Conservation (phyloP, 352 stramenopile species). For the Globisporangium recalcitrans region DNA sequence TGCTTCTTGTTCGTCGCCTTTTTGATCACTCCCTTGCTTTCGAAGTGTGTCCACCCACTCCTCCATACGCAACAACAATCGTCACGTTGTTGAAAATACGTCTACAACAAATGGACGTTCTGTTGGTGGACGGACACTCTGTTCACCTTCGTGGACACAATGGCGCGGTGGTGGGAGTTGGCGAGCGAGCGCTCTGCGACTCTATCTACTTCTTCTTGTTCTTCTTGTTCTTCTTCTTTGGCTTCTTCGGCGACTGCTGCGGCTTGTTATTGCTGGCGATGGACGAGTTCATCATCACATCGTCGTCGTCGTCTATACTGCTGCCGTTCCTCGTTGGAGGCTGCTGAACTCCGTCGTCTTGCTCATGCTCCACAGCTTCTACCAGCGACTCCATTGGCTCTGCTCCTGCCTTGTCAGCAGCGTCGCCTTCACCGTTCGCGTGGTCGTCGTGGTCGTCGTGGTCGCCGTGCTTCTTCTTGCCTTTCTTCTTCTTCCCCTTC, state of each 20-base stretch:
- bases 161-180: background rate
- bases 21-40: background rate
- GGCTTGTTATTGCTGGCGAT: background rate
- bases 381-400: constrained; percentile 18
- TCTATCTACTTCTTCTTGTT: constrained; percentile 52
- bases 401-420: constrained; percentile 1
- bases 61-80: background rate
- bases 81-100: background rate
- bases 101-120: background rate
- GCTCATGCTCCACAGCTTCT: background rate
- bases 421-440: background rate
- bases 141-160: background rate
- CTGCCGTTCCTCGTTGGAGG: constrained; percentile 8
- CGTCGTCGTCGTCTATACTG: constrained; percentile 11
- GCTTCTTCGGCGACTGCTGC: constrained; percentile 23
- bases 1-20: background rate
- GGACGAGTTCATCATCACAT: constrained; percentile 7
- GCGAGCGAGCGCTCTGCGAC: background rate
- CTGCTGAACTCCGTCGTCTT: constrained; percentile 8
- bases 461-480: constrained; percentile 15
- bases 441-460: constrained; percentile 8
- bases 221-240: constrained; percentile 47
- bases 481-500: constrained; percentile 55
- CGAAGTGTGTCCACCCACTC: background rate
- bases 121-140: background rate